These are phyloP conservation scores for Pseudonitzschia multiseries DNA, from an alignment of 108 stramenopile species.

Conservation along the genomic window DNA sequence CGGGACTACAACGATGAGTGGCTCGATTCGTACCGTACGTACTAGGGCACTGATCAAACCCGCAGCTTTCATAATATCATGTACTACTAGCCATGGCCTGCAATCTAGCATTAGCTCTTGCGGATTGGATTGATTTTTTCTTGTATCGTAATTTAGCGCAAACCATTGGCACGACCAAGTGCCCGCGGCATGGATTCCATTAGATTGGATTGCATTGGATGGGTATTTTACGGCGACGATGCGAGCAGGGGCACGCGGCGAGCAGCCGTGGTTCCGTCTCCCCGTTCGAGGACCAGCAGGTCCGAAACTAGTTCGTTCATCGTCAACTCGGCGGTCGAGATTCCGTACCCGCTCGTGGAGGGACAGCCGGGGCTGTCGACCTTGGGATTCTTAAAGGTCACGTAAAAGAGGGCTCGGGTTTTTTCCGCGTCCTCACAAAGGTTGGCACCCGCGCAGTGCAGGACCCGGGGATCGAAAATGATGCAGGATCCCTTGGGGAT, in stretches of 20 bases:
- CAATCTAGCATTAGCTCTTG: too few species aligned
- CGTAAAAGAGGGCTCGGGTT: slow-evolving; percentile 39
- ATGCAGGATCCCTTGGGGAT: slow-evolving; percentile 71
- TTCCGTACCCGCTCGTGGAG: slow-evolving; percentile 30
- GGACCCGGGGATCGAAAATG: slow-evolving; percentile 71
- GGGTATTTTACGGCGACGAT: neutral
- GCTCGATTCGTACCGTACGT: too few species aligned
- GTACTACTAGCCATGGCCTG: too few species aligned
- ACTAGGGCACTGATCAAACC: too few species aligned
- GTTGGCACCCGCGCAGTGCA: slow-evolving; percentile 68
- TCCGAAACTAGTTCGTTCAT: slow-evolving; percentile 21
- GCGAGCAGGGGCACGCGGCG: neutral
- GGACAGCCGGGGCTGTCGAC: slow-evolving; percentile 39
- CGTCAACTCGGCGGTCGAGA: slow-evolving; percentile 20
- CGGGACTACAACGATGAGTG: too few species aligned
- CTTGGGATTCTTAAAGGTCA: slow-evolving; percentile 30
- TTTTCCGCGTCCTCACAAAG: slow-evolving; percentile 12
- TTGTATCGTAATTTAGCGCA: too few species aligned
- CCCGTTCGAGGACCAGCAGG: neutral
- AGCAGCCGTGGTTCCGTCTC: neutral
- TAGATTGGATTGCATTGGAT: too few species aligned
- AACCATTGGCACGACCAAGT: too few species aligned
- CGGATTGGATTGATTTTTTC: too few species aligned
- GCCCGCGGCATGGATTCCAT: too few species aligned
- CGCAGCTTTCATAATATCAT: too few species aligned